Conservation (phyloP, 164 flowering plant species). For the Liriodendron chinense region DNA sequence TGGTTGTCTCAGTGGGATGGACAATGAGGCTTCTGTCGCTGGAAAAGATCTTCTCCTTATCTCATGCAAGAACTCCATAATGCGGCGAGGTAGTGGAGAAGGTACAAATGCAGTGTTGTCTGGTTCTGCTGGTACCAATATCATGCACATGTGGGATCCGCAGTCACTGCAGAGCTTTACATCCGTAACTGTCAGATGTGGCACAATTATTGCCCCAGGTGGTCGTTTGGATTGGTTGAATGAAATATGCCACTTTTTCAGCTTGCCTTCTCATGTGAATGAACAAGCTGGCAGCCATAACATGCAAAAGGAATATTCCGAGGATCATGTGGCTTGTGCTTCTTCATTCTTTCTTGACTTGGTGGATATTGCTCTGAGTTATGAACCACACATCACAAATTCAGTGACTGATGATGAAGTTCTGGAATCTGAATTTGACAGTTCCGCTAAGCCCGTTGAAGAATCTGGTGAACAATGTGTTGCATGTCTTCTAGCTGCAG, state of each 20-base stretch:
- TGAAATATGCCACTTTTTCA: slow-evolving; percentile 56
- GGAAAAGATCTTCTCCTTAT: slow-evolving; percentile 62
- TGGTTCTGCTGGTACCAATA: slow-evolving; percentile 68
- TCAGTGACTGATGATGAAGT: slow-evolving; percentile 11
- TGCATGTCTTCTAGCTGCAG: slow-evolving; percentile 76
- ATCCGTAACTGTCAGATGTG: slow-evolving; percentile 62
- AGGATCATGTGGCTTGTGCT: slow-evolving; percentile 20
- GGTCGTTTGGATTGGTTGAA: slow-evolving; percentile 93
- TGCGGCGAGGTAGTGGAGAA: slow-evolving; percentile 89
- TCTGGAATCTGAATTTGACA: slow-evolving; percentile 21
- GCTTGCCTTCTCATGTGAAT: slow-evolving; percentile 37
- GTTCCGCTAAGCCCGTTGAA: slow-evolving; percentile 19
- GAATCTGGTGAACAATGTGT: slow-evolving; percentile 38
- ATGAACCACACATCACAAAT: slow-evolving; percentile 60
- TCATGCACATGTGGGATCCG: slow-evolving; percentile 59
- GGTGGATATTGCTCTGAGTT: slow-evolving; percentile 81
- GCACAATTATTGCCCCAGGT: slow-evolving; percentile 75
- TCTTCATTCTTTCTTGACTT: slow-evolving; percentile 66
- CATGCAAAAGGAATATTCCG: slow-evolving; percentile 24
- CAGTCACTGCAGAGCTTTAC: slow-evolving; percentile 33
- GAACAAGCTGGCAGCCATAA: slow-evolving; percentile 23
- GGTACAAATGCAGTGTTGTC: slow-evolving; percentile 84
- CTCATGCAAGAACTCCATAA: slow-evolving; percentile 65
- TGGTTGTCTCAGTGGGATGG: slow-evolving; percentile 49
- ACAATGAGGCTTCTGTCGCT: slow-evolving; percentile 16